Conservation (phyloP, 768 basidiomycete genomes). For the Fomitopsis serialis region DNA sequence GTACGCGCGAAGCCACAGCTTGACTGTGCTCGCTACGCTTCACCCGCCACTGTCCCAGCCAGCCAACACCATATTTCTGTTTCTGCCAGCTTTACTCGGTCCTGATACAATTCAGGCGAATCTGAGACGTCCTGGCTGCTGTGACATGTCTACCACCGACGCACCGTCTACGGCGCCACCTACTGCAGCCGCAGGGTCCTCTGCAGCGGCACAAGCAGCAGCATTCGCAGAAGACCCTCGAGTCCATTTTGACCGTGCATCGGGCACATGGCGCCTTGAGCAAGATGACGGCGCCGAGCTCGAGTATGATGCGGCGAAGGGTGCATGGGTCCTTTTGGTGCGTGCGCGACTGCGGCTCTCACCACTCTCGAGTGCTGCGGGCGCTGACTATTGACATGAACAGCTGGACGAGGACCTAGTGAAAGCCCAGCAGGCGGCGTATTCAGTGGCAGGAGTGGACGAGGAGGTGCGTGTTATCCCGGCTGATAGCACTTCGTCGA, state of each 20-base stretch:
- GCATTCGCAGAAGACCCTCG: constrained; percentile 79
- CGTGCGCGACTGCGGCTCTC: constrained; percentile 23
- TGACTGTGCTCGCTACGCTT: too few species aligned
- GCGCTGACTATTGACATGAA: not conserved
- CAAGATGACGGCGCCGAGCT: constrained; percentile 86
- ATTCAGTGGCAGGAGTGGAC: constrained; percentile 89
- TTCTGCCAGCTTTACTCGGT: too few species aligned
- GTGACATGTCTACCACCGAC: not conserved
- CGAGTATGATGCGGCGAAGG: constrained; percentile 78
- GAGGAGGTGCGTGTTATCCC: constrained; percentile 64
- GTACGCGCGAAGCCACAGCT: too few species aligned
- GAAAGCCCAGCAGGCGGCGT: constrained; percentile 91
- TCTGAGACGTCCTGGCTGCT: not conserved
- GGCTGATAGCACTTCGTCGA: not conserved
- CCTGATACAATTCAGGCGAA: too few species aligned
- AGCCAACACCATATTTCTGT: too few species aligned
- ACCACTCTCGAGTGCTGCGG: not conserved
- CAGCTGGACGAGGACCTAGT: constrained; percentile 87
- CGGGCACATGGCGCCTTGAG: constrained; percentile 84
- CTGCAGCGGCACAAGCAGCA: constrained; percentile 50
- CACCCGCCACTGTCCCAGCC: too few species aligned
- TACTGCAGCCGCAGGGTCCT: constrained; percentile 43
- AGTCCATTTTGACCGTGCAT: constrained; percentile 71
- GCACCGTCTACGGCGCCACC: constrained; percentile 13
- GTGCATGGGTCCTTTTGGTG: constrained; percentile 82